Percentiles rank a stretch among this genome's conserved stretches.
These are phyloP conservation scores for Conticribra guillardii DNA, from an alignment of 108 stramenopile genomes.

Conservation along the genomic window DNA sequence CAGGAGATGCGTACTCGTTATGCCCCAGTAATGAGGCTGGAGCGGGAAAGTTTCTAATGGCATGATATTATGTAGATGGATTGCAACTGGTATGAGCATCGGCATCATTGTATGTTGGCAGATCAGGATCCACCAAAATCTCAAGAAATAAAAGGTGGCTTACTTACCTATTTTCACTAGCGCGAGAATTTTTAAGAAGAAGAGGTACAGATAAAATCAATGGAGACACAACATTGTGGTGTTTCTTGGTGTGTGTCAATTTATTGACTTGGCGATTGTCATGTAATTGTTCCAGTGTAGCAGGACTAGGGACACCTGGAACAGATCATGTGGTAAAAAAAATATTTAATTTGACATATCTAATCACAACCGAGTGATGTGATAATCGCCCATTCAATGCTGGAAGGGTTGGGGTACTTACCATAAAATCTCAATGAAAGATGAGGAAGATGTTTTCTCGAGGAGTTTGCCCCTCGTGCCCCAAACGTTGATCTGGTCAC, in stretches of 20 bases:
- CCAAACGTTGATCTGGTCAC: background rate
- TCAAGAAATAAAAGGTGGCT: background rate
- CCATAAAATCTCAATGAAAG: slow-evolving; percentile 45
- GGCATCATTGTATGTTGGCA: too few species aligned
- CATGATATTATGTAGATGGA: background rate
- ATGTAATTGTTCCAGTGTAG: slow-evolving; percentile 17
- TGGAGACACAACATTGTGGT: slow-evolving; percentile 25
- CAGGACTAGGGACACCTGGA: slow-evolving; percentile 41
- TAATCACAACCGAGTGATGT: too few species aligned
- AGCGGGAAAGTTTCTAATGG: background rate
- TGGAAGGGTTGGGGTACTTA: too few species aligned
- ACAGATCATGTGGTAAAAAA: background rate
- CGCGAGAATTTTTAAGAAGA: slow-evolving; percentile 1
- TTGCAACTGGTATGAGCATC: background rate
- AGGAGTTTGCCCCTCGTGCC: background rate
- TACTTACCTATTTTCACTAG: slow-evolving; percentile 21
- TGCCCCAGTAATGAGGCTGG: slow-evolving; percentile 2
- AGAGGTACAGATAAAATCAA: slow-evolving; percentile 35
- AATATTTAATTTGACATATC: too few species aligned
- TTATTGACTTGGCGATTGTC: too few species aligned
- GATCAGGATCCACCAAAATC: background rate
- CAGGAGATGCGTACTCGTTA: slow-evolving; percentile 11
- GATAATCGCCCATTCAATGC: too few species aligned
- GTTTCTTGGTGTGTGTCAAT: background rate
- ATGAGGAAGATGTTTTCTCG: background rate